These are phyloP conservation scores for apple (Malus domestica) DNA, from an alignment of 306 rosid genomes.

Conservation along the genomic window ASM211411v1 NC_041792.1:25111907-25112406, in stretches of 20 bases:
- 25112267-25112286: not conserved
- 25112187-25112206: not conserved
- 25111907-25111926: not conserved
- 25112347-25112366: too few species aligned
- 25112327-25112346: too few species aligned
- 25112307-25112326: too few species aligned
- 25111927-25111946: not conserved
- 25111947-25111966: not conserved
- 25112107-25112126: not conserved
- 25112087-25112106: not conserved
- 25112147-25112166: not conserved
- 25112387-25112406: too few species aligned
- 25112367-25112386: too few species aligned
- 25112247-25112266: not conserved
- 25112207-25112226: not conserved
- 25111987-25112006: not conserved
- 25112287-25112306: not conserved
- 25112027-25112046: not conserved
- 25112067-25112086: not conserved
- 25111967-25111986: not conserved
- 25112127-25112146: fast-evolving
- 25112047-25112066: not conserved
- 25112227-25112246: not conserved
- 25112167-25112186: not conserved
- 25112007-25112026: not conserved